phyloP scores from a whole-genome alignment of 2,329 filamentous ascomycete genomes.

The Calonectria crousiana region DNA sequence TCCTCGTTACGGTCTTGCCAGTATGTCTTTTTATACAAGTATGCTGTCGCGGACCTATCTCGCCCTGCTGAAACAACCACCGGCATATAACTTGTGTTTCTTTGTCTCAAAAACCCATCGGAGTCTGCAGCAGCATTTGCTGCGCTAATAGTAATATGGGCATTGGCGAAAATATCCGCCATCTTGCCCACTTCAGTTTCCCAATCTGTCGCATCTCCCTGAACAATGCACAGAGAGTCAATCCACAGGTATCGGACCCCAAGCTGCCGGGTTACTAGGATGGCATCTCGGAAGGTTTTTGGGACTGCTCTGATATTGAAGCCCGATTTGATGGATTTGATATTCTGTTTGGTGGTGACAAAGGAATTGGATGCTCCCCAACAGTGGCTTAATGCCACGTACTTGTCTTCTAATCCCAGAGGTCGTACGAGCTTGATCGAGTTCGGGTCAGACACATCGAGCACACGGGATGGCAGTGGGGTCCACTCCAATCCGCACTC shows the following conservation, averaged over 20 bases:
- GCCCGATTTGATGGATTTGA: background rate
- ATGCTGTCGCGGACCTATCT: background rate
- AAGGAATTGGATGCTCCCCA: conserved; percentile 1
- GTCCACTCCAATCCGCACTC: conserved; percentile 14
- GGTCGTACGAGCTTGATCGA: conserved; percentile 13
- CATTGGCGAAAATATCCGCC: conserved; percentile 9
- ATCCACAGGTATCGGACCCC: conserved; percentile 14
- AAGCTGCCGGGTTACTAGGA: conserved; percentile 12
- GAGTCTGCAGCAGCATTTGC: background rate
- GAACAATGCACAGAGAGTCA: conserved; percentile 11
- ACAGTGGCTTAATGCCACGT: conserved; percentile 13
- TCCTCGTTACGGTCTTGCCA: conserved; percentile 11
- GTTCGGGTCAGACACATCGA: conserved; percentile 7
- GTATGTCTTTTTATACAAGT: conserved; percentile 3
- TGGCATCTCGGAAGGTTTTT: conserved; percentile 10
- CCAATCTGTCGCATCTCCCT: conserved; percentile 11
- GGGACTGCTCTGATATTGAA: conserved; percentile 6
- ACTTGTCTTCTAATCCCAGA: conserved; percentile 9
- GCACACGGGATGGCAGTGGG: background rate
- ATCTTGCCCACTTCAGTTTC: conserved; percentile 8
- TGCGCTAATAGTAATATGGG: conserved; percentile 12
- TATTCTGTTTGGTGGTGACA: conserved; percentile 1
- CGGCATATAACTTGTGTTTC: background rate
- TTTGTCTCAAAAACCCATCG: background rate
- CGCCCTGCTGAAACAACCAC: background rate